phyloP scores from a whole-genome alignment of 108 stramenopile genomes.

The Skeletonema tropicum region DNA sequence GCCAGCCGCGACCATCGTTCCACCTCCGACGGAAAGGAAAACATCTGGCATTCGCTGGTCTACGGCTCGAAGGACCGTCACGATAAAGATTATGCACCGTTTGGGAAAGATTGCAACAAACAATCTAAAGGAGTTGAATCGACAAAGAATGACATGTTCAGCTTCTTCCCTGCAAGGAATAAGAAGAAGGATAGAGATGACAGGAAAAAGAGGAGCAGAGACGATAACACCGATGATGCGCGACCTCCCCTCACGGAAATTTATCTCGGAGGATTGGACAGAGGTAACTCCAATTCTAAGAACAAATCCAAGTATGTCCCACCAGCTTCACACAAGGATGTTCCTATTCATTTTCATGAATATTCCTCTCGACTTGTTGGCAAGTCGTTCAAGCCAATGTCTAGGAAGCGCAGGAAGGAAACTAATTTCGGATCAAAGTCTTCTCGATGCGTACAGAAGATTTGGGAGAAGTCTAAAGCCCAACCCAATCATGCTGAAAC shows the following conservation, averaged over 20 bases:
- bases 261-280: constrained; percentile 23
- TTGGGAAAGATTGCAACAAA: neutral
- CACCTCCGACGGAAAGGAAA: constrained; percentile 9
- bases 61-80: constrained; percentile 13
- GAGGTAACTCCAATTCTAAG: neutral
- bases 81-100: neutral
- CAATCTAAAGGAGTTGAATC: neutral
- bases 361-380: constrained; percentile 46
- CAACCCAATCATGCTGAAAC: neutral
- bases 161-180: constrained; percentile 33
- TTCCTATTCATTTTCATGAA: constrained; percentile 53
- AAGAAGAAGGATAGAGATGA: constrained; percentile 15
- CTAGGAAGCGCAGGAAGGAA: constrained; percentile 32
- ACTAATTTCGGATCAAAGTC: constrained; percentile 41
- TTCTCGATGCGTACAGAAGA: constrained; percentile 34
- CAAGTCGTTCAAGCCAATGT: constrained; percentile 44
- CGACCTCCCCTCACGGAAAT: constrained; percentile 46
- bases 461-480: constrained; percentile 37
- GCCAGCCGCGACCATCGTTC: neutral
- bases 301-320: constrained; percentile 9
- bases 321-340: constrained; percentile 36
- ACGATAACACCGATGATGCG: constrained; percentile 7
- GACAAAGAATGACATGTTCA: constrained; percentile 27
- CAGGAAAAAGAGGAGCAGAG: neutral
- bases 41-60: constrained; percentile 37